Evolutionary conservation across 75 land plant genomes (phyloP), one percentile per base, ranked within the genome.

Genomic region (Cryptomeria japonica): DNA sequence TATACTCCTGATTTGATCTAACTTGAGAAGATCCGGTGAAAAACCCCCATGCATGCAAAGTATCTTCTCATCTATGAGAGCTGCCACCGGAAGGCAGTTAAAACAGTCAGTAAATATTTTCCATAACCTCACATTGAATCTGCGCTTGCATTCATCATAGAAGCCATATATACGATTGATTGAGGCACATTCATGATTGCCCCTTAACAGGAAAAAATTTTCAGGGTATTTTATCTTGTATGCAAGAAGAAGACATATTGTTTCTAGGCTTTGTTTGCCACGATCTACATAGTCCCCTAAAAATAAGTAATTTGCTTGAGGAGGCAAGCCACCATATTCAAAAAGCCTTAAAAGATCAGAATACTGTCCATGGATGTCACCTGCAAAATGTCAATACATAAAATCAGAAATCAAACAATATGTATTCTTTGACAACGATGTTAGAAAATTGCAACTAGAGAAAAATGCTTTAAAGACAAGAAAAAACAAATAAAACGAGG

Each of bases 1-100:
- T 64, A 95, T 73, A 75, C 87, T 92, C 84, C 87, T 90, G 31
- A 95, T 93, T 83, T 92, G 93, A 83, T 94, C 96, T 89, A 95
- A 90, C 58, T 80, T 90, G 14, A 88, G 84, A 85, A 95, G 49
- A 80, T 95, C 96, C 14, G 96, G 96, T 47, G 96, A 95, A 86
- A 95, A 94, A 38, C 96, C 96, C 78, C 96, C 96, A 88, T 95
- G 96, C 96, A 95, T 95, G 92, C 96, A 95, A 79, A 95, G 92
- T 85, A 95, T 95, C 88, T 95, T 95, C 83, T 95, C 96, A 87
- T 95, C 96, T 56, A 95, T 93, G 18, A 95, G 90, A 61, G 96
- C 96, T 75, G 96, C 96, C 64, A 95, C 96, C 36, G 96, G 96
- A 22, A 95, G 92, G 87, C 96, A 95, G 88, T 95, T 95, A 87